Conservation (phyloP, 768 basidiomycete species). For the Boletales sp. region DNA sequence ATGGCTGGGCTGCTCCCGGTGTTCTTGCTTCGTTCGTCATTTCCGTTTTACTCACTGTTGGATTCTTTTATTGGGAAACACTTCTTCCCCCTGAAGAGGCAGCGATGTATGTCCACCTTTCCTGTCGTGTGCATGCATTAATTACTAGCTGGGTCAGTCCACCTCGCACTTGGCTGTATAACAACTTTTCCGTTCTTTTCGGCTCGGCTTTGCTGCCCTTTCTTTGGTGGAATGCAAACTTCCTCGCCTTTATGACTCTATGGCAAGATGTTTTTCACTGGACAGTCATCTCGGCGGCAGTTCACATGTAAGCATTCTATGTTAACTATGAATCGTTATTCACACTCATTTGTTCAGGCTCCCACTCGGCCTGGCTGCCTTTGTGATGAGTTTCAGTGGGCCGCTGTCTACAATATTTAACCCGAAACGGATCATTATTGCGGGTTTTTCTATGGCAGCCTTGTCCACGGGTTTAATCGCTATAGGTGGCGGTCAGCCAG, state of each 20-base stretch:
- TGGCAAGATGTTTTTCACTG: constrained; percentile 44
- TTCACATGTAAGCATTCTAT: constrained; percentile 34
- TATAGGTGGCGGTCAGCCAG: constrained; percentile 37
- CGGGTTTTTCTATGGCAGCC: constrained; percentile 37
- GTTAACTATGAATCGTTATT: not conserved
- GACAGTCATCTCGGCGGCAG: constrained; percentile 36
- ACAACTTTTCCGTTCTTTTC: constrained; percentile 40
- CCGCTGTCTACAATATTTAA: constrained; percentile 34
- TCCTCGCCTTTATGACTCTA: constrained; percentile 32
- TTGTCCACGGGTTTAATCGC: constrained; percentile 41
- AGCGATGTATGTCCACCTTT: constrained; percentile 34
- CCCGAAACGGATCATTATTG: constrained; percentile 45
- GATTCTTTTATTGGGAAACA: constrained; percentile 53
- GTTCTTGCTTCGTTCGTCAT: constrained; percentile 47
- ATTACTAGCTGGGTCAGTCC: constrained; percentile 26
- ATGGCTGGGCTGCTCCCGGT: constrained; percentile 45
- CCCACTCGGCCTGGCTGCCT: constrained; percentile 39
- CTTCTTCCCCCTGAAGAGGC: constrained; percentile 38
- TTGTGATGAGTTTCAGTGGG: constrained; percentile 38
- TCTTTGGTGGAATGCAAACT: constrained; percentile 40
- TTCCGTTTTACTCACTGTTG: constrained; percentile 36
- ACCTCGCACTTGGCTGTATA: constrained; percentile 40
- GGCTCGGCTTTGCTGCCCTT: constrained; percentile 36
- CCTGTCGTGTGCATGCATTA: not conserved
- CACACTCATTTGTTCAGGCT: constrained; percentile 25